These are phyloP conservation scores for Cyberlindnera mrakii DNA, from an alignment of 805 yeast genomes.

Conservation along the genomic window DNA sequence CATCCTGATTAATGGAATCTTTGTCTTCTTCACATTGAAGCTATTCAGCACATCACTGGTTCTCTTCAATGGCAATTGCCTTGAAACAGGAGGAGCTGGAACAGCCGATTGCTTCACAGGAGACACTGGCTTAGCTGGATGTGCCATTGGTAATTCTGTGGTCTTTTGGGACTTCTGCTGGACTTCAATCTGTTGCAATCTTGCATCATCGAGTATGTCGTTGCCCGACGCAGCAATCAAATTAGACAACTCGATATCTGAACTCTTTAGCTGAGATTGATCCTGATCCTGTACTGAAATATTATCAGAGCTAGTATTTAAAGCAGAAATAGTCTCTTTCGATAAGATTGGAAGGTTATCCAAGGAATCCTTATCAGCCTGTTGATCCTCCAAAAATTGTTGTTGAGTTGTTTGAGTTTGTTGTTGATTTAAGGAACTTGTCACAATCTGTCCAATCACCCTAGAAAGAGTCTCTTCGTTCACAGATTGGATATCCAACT, in stretches of 20 bases:
- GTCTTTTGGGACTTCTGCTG: not conserved
- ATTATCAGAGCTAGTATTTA: no score
- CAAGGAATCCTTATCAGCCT: not conserved
- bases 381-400: not conserved
- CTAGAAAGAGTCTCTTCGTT: slow-evolving; percentile 26
- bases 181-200: not conserved
- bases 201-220: not conserved
- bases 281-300: not conserved
- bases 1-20: slow-evolving; percentile 19
- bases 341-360: no score
- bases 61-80: slow-evolving; percentile 15
- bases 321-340: no score
- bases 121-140: not conserved
- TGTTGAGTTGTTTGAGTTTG: not conserved
- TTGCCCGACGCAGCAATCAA: slow-evolving; percentile 2
- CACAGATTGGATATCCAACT: slow-evolving; percentile 44
- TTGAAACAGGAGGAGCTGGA: not conserved
- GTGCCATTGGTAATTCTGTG: not conserved
- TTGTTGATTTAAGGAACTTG: slow-evolving; percentile 11
- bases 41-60: slow-evolving; percentile 16
- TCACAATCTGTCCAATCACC: slow-evolving; percentile 21
- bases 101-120: not conserved
- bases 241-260: slow-evolving; percentile 8
- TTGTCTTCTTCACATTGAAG: slow-evolving; percentile 21
- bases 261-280: not conserved